Evolutionary conservation across 441 rosid genomes (phyloP).

Genomic region (Populus hybrid): DNA sequence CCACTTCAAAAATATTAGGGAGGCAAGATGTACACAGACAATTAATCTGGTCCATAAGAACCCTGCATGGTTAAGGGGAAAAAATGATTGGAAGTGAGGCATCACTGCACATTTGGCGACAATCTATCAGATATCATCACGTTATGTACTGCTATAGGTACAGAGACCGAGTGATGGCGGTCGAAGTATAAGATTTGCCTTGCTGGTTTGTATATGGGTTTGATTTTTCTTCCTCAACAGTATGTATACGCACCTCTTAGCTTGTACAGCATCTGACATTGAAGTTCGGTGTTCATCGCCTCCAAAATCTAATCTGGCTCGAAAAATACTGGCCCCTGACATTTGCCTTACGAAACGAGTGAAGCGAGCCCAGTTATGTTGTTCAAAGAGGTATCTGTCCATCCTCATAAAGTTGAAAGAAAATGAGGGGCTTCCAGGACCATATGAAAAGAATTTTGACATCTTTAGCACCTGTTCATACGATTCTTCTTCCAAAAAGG

Average conservation of each 20-base stretch:
- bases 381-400: slow-evolving; percentile 40
- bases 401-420: slow-evolving; percentile 46
- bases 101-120: slow-evolving; percentile 19
- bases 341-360: slow-evolving; percentile 38
- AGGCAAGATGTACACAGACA: no score
- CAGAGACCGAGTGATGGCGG: slow-evolving; percentile 8
- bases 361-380: slow-evolving; percentile 34
- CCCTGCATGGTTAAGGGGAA: no score
- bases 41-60: no score
- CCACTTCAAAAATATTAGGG: no score
- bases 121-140: slow-evolving; percentile 5
- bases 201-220: slow-evolving; percentile 2
- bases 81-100: no score
- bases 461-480: slow-evolving; percentile 40
- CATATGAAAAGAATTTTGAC: slow-evolving; percentile 35
- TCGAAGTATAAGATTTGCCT: slow-evolving; percentile 10
- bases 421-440: slow-evolving; percentile 25
- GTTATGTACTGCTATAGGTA: slow-evolving; percentile 11
- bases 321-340: slow-evolving; percentile 35
- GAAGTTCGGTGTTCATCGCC: slow-evolving; percentile 19
- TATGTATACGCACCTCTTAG: slow-evolving; percentile 22
- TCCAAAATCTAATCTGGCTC: slow-evolving; percentile 34
- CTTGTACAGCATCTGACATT: slow-evolving; percentile 16
- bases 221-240: slow-evolving; percentile 14
- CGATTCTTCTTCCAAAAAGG: slow-evolving; percentile 31